Evolutionary conservation across 768 basidiomycete genomes (phyloP).

Genomic region (Suillus discolor): DNA sequence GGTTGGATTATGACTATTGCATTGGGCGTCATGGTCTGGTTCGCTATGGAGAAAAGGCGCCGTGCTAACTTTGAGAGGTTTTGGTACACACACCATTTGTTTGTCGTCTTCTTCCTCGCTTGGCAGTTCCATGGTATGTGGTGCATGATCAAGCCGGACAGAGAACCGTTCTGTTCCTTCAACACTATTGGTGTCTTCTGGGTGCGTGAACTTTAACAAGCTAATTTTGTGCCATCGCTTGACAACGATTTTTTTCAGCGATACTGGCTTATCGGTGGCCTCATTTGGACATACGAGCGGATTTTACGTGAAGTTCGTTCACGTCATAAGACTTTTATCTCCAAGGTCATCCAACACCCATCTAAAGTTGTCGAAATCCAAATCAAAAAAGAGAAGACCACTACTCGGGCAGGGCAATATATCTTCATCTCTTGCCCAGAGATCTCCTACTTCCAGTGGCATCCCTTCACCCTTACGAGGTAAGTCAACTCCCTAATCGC

Average conservation of each 20-base stretch:
- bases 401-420: slow-evolving; percentile 85
- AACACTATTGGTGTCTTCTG: slow-evolving; percentile 93
- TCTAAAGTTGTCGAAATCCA: slow-evolving; percentile 94
- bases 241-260: slow-evolving; percentile 46
- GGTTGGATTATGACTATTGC: slow-evolving; percentile 86
- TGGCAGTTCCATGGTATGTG: slow-evolving; percentile 98
- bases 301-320: slow-evolving; percentile 91
- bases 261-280: slow-evolving; percentile 87
- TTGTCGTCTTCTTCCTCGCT: slow-evolving; percentile 88
- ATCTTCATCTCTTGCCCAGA: slow-evolving; percentile 92
- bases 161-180: slow-evolving; percentile 83
- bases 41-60: slow-evolving; percentile 78
- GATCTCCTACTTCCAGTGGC: slow-evolving; percentile 95
- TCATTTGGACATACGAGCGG: slow-evolving; percentile 86
- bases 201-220: slow-evolving; percentile 50
- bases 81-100: slow-evolving; percentile 89
- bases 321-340: slow-evolving; percentile 89
- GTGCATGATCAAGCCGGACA: slow-evolving; percentile 94
- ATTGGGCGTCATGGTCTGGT: slow-evolving; percentile 82
- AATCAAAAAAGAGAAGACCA: slow-evolving; percentile 95
- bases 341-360: slow-evolving; percentile 94
- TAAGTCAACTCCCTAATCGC: slow-evolving; percentile 24
- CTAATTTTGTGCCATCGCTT: slow-evolving; percentile 9
- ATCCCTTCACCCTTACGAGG: slow-evolving; percentile 94
- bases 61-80: slow-evolving; percentile 83